A percentile compares a stretch with the other conserved stretches of the same genome.
Conservation (phyloP, 1,284 basidiomycete genomes). For the Cerioporus squamosus region DNA sequence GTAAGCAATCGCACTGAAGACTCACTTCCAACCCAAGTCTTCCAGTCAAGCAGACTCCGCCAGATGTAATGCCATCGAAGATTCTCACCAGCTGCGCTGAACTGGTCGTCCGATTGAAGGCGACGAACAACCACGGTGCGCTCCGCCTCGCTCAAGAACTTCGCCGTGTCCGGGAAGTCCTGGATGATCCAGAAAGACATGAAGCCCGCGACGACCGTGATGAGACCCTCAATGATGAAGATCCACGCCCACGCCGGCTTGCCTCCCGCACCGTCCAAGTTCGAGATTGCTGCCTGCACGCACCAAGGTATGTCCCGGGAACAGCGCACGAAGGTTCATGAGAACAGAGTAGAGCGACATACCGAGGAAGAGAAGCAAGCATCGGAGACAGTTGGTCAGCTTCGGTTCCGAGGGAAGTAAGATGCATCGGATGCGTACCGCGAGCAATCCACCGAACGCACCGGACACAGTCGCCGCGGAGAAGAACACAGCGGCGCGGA, state of each 20-base stretch:
- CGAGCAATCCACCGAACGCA: slow-evolving; percentile 71
- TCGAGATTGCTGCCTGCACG: slow-evolving; percentile 63
- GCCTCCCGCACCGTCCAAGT: slow-evolving; percentile 70
- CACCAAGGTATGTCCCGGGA: background rate
- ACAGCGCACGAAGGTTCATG: background rate
- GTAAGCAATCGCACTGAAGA: background rate
- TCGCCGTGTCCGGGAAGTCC: slow-evolving; percentile 83
- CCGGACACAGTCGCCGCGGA: slow-evolving; percentile 75
- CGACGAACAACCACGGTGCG: slow-evolving; percentile 68
- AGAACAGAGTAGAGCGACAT: background rate
- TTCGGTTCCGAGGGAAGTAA: background rate
- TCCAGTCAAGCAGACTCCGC: slow-evolving; percentile 70
- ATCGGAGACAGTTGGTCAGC: slow-evolving; percentile 3
- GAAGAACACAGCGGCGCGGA: slow-evolving; percentile 72
- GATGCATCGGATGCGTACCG: slow-evolving; percentile 44
- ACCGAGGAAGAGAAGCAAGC: background rate
- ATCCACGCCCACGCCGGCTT: slow-evolving; percentile 72
- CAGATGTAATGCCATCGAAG: slow-evolving; percentile 65
- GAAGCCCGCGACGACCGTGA: slow-evolving; percentile 68
- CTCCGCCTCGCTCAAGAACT: slow-evolving; percentile 73
- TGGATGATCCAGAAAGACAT: slow-evolving; percentile 77
- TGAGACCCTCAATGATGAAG: slow-evolving; percentile 70
- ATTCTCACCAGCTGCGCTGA: slow-evolving; percentile 72
- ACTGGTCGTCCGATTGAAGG: slow-evolving; percentile 72
- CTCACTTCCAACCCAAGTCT: slow-evolving; percentile 71